Evolutionary conservation across 495 filamentous ascomycete species (phyloP).

Genomic region (Pseudevernia furfuracea): DNA sequence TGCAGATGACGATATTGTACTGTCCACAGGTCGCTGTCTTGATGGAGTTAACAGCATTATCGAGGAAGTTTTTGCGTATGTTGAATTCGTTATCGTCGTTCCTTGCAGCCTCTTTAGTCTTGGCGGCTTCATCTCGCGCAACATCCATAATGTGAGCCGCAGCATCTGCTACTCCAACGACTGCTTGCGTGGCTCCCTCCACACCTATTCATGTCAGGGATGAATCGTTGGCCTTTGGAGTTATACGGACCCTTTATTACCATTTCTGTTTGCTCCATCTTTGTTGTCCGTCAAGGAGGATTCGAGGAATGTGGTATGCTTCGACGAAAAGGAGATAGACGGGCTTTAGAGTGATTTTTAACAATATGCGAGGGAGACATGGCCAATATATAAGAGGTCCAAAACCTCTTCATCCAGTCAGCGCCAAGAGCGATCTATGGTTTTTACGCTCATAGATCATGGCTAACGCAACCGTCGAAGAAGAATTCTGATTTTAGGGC

Average conservation of each 20-base stretch:
- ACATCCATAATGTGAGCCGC: constrained; percentile 17
- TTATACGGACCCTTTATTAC: not conserved
- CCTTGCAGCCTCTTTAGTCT: constrained; percentile 10
- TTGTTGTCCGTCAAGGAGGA: not conserved
- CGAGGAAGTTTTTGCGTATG: constrained; percentile 17
- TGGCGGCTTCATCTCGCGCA: constrained; percentile 15
- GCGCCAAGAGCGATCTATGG: not conserved
- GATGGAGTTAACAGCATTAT: constrained; percentile 19
- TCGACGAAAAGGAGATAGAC: not conserved
- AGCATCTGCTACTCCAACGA: constrained; percentile 12
- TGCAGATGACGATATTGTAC: constrained; percentile 19
- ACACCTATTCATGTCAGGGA: too few species aligned
- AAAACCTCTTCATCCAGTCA: not conserved
- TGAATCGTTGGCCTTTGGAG: not conserved
- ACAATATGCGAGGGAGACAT: not conserved
- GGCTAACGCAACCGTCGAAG: not conserved
- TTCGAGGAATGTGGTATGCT: not conserved
- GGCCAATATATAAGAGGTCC: not conserved
- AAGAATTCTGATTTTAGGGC: not conserved
- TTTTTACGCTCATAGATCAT: not conserved
- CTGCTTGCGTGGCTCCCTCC: constrained; percentile 9
- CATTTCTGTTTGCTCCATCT: not conserved
- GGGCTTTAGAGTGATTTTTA: too few species aligned
- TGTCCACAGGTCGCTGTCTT: constrained; percentile 15
- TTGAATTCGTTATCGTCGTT: constrained; percentile 19